These are phyloP conservation scores for Aspergillus pseudoviridinutans DNA, from an alignment of 2,329 filamentous ascomycete genomes.

Conservation along the genomic window DNA sequence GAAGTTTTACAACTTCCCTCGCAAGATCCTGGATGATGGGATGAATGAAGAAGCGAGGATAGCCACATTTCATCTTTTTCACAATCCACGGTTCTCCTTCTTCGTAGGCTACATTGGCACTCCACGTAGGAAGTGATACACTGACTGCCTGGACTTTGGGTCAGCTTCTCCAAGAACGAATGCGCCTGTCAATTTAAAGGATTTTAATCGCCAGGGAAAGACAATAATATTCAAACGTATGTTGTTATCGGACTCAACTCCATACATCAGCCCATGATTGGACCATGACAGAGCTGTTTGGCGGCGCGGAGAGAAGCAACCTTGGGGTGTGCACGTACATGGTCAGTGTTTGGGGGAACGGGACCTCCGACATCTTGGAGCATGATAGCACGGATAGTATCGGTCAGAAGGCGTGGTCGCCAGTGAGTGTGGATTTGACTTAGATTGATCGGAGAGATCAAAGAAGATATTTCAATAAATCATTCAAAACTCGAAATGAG, in stretches of 20 bases:
- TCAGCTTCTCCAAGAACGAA: slow-evolving; percentile 3
- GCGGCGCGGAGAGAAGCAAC: slow-evolving; percentile 13
- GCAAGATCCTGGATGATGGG: slow-evolving; percentile 73
- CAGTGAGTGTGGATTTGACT: background rate
- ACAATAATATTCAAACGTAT: background rate
- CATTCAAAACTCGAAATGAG: background rate
- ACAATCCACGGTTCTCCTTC: slow-evolving; percentile 88
- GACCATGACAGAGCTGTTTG: background rate
- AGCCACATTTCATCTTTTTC: slow-evolving; percentile 79
- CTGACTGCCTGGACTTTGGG: slow-evolving; percentile 71
- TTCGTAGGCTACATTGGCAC: slow-evolving; percentile 85
- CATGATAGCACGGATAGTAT: slow-evolving; percentile 24
- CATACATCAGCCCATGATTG: background rate
- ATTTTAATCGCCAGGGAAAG: background rate
- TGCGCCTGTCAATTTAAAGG: background rate
- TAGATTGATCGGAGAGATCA: background rate
- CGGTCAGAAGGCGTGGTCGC: background rate
- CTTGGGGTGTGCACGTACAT: slow-evolving; percentile 53
- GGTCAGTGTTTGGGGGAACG: slow-evolving; percentile 72
- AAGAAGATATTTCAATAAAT: background rate
- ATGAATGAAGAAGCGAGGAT: slow-evolving; percentile 93
- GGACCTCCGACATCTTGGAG: slow-evolving; percentile 58
- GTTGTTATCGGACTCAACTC: background rate
- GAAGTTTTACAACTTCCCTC: slow-evolving; percentile 59
- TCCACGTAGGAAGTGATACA: slow-evolving; percentile 92